Evolutionary conservation across 306 rosid species (phyloP).

Genomic region (Rosa multiflora): DNA sequence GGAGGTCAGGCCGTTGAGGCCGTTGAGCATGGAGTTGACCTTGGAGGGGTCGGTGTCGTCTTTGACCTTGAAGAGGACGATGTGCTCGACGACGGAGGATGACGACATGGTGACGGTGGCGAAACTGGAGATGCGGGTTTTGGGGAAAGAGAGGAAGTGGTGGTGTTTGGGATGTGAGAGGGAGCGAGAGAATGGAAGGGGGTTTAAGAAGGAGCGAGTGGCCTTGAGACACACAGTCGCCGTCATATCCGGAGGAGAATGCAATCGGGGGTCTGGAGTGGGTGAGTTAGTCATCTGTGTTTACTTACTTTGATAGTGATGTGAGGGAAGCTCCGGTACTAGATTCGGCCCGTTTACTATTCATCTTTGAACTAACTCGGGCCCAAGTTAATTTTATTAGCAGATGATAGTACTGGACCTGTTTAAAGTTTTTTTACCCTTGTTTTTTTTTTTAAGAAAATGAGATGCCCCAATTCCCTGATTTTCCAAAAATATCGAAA

Average conservation of each 20-base stretch:
- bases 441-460: no score
- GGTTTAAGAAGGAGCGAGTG: conserved; percentile 7
- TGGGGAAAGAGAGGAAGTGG: background rate
- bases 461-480: no score
- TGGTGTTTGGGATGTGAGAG: conserved; percentile 22
- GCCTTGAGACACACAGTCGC: conserved; percentile 19
- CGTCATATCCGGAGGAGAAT: conserved; percentile 4
- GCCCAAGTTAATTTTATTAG: no score
- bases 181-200: conserved; percentile 23
- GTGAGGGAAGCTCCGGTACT: background rate
- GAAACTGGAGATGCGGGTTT: background rate
- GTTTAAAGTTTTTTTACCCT: no score
- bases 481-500: no score
- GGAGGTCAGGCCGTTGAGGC: conserved; percentile 49
- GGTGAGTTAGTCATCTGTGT: no score
- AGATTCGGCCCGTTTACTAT: background rate
- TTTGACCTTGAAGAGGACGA: conserved; percentile 84
- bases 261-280: background rate
- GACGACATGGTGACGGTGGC: conserved; percentile 28
- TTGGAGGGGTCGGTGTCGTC: conserved; percentile 61
- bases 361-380: background rate
- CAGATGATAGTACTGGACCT: no score
- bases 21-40: conserved; percentile 53
- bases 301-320: no score
- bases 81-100: conserved; percentile 58